A percentile compares a stretch with the other conserved stretches of the same genome.
phyloP scores from a whole-genome alignment of 192 early-diverging fungal genomes.

The Coemansia sp. region DNA sequence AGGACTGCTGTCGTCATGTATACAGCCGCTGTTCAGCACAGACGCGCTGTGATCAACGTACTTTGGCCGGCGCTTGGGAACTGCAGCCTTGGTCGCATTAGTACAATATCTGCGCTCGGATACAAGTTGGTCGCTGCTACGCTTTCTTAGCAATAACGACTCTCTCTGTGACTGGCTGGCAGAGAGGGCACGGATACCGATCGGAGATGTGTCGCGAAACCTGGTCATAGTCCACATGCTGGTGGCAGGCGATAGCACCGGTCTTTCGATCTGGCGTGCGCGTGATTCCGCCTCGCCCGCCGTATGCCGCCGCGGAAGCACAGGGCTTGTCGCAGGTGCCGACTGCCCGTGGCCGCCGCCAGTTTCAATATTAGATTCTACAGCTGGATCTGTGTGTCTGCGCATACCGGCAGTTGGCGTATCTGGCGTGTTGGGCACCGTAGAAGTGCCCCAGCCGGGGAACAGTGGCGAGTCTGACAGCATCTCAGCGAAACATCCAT shows the following conservation, averaged over 20 bases:
- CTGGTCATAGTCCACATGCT: constrained; percentile 13
- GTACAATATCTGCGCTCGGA: neutral
- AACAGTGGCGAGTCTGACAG: neutral
- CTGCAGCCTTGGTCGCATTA: neutral
- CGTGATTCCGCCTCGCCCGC: constrained; percentile 28
- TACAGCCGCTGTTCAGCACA: neutral
- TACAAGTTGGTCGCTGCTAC: neutral
- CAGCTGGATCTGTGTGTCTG: neutral
- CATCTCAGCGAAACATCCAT: constrained; percentile 8
- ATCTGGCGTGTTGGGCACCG: neutral
- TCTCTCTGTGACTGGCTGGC: constrained; percentile 1
- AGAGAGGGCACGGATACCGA: constrained; percentile 28
- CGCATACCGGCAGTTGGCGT: neutral
- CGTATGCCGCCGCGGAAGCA: constrained; percentile 31
- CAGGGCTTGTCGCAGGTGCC: neutral
- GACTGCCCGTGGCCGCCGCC: neutral
- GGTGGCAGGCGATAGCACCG: constrained; percentile 3
- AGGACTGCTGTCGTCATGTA: neutral
- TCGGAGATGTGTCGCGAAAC: constrained; percentile 31
- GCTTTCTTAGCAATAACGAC: neutral
- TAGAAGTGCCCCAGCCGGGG: neutral
- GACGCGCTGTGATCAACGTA: neutral
- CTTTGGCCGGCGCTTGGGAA: neutral
- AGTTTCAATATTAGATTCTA: neutral
- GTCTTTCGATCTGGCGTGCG: constrained; percentile 2